Base-by-base conservation (phyloP, 2,329 filamentous ascomycete species). In the Calcarisporium arbuscula region DNA sequence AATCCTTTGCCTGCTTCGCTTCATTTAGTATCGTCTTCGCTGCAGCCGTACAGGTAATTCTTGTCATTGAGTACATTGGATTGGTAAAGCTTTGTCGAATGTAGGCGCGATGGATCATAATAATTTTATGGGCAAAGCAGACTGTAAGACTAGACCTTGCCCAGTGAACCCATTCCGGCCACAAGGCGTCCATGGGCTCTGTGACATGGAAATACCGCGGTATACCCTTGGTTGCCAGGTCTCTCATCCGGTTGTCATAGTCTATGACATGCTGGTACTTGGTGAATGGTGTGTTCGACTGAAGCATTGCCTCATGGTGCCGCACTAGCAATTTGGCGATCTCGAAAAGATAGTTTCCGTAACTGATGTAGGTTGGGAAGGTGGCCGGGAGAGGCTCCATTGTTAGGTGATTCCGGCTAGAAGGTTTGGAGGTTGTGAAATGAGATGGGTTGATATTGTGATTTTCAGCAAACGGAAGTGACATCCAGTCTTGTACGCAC, bases 51-150 rank as follows among this genome's bases (percentile, higher is more conserved):
- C 59, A 62, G 1, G 58, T 62, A 6, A 48, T 41, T 10, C 58
- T 46, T 4, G 58, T 58, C 8, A 55, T 54, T 18, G 32, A 42
- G 30, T 56, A 60, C 16, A 42, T 51, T 1, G 50, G 44, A 20
- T 58, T 56, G 34, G 44, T 52, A 45, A 53, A 51, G 35, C 50
- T 60, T 19, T 50, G 52, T 19, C 58, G 59, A 7, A 62, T 36
- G 21, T 59, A 60, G 0, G 55, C 51, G 5, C 60, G 52, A 38
- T 63, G 60, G 14, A 63, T 60, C 57, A 62, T 61, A 43, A 62
- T 61, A 30, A 62, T 58, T 37, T 63, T 62, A 35, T 62, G 57
- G 2, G 55, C 53, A 4, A 58, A 56, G 2, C 55, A 59, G 17
- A 63, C 60, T 9, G 60, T 56, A 10, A 63, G 48, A 23, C 58